Base-by-base conservation (phyloP, 2,329 filamentous ascomycete genomes). In the Pleurostoma richardsiae region DNA sequence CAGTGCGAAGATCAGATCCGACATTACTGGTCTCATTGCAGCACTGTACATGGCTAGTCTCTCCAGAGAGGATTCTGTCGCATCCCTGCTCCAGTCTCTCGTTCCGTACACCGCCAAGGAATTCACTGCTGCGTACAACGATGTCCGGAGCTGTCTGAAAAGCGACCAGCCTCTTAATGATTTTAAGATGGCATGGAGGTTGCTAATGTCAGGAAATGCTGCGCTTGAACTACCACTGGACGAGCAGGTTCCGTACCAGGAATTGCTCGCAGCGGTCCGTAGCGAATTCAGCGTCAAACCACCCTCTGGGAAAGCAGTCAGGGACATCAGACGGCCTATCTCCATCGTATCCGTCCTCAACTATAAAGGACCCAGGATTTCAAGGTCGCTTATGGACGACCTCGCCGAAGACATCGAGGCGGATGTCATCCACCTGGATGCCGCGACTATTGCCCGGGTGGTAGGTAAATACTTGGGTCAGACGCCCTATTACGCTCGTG, bases 401-500 rank as follows among this genome's bases (percentile, higher is more conserved):
- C 52, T 64, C 26, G 66, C 62, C 4, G 52, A 50, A 5, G 53
- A 60, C 31, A 68, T 86, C 5, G 69, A 68, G 5, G 84, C 87
- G 3, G 82, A 92, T 53, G 59, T 92, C 3, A 67, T 94, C 30
- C 76, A 79, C 26, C 60, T 95, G 8, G 79, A 84, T 57, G 81
- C 88, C 1, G 78, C 83, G 51, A 84, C 86, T 57, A 67, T 95
- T 45, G 85, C 85, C 3, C 75, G 84, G 43, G 69, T 94, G 29
- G 74, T 85, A 1, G 85, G 84, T 3, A 74, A 80, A 40, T 89
- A 90, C 56, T 65, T 91, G 7, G 85, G 84, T 4, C 82, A 87
- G 56, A 74, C 67, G 6, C 57, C 61, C 5, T 59, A 78, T 49
- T 72, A 67, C 64, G 67, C 68, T 4, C 73, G 72, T 10, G 75